These are phyloP conservation scores for Picea abies DNA, from an alignment of 83 land plant species.

Conservation along the genomic window DNA sequence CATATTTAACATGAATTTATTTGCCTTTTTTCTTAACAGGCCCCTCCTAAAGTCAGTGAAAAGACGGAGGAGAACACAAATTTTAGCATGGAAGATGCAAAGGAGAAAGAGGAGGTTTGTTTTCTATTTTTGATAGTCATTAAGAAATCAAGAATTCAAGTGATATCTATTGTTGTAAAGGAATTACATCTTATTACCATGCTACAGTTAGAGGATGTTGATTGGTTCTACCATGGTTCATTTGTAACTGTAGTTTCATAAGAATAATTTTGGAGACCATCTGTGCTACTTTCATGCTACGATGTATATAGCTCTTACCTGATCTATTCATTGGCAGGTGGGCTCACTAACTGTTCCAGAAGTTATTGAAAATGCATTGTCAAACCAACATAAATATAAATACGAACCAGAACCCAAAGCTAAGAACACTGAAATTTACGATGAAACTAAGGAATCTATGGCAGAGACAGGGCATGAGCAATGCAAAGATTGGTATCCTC, in stretches of 20 bases:
- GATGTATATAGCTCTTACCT: neutral
- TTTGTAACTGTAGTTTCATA: neutral
- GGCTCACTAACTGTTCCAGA: neutral
- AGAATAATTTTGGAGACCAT: neutral
- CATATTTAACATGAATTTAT: neutral
- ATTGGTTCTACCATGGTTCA: neutral
- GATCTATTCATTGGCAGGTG: conserved; percentile 1
- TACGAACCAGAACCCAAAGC: neutral
- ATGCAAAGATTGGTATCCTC: neutral
- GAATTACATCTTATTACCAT: too few species aligned
- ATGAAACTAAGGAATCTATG: neutral
- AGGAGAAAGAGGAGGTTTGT: conserved; percentile 5
- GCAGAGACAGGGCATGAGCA: neutral
- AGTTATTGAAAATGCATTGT: neutral
- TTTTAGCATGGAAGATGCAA: neutral
- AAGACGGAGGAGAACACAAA: neutral
- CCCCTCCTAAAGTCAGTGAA: neutral
- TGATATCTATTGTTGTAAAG: too few species aligned
- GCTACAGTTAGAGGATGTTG: neutral
- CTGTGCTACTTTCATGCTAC: neutral
- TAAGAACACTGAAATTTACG: neutral
- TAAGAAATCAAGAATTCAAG: neutral
- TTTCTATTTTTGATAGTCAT: neutral
- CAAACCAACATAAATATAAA: neutral
- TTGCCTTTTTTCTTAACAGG: neutral